These are phyloP conservation scores for Cytospora mali DNA, from an alignment of 2,329 filamentous ascomycete species.

Conservation along the genomic window DNA sequence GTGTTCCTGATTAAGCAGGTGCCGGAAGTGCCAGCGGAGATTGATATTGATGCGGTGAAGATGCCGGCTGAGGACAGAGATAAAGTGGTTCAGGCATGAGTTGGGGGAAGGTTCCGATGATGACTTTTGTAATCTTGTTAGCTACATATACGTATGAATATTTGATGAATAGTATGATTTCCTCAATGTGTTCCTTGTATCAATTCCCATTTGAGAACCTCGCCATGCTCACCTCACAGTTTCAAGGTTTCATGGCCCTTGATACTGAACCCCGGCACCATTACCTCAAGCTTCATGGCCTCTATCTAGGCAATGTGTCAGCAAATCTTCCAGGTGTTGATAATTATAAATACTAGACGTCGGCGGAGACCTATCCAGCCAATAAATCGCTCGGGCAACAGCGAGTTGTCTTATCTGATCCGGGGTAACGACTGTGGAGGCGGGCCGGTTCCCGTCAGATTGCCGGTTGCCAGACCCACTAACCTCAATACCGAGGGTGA, in stretches of 20 bases:
- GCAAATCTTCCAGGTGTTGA: too few relatives aligned
- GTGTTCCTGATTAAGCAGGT: slow-evolving; percentile 21
- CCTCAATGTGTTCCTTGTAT: too few relatives aligned
- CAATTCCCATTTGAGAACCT: too few relatives aligned
- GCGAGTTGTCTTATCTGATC: slow-evolving; percentile 22
- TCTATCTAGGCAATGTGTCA: neutral
- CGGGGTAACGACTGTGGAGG: slow-evolving; percentile 7
- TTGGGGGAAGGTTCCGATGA: neutral
- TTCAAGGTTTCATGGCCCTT: too few relatives aligned
- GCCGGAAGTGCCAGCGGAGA: slow-evolving; percentile 22
- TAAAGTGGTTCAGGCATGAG: slow-evolving; percentile 8
- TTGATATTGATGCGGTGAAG: slow-evolving; percentile 24
- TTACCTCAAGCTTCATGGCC: neutral
- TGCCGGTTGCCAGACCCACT: slow-evolving; percentile 19
- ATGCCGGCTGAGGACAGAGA: slow-evolving; percentile 5
- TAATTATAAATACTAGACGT: neutral
- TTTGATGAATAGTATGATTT: too few relatives aligned
- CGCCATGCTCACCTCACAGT: too few relatives aligned
- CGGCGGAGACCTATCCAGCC: neutral
- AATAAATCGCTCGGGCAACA: neutral
- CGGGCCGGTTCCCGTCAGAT: slow-evolving; percentile 18
- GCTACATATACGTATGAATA: neutral
- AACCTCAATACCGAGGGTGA: too few relatives aligned
- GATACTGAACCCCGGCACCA: neutral
- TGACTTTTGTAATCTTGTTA: neutral